Evolutionary conservation across 495 filamentous ascomycete species (phyloP).

Genomic region (Penicillium cosmopolitanum): DNA sequence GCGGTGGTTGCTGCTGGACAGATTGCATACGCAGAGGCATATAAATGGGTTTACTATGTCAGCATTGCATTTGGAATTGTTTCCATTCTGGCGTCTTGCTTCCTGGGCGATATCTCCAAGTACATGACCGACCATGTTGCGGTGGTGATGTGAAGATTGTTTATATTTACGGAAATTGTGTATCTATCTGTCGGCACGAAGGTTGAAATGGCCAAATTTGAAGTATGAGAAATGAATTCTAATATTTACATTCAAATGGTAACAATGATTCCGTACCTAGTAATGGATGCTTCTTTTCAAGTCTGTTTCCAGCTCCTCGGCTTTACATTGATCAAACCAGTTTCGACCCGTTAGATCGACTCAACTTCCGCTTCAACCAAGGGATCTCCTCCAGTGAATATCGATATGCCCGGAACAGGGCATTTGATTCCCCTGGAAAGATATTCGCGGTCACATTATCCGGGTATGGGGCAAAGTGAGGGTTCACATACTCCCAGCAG

Average conservation of each 20-base stretch:
- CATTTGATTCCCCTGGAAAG: constrained; percentile 30
- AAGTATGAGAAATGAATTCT: neutral
- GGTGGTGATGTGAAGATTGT: constrained; percentile 56
- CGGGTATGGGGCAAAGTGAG: constrained; percentile 26
- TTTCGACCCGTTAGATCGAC: neutral
- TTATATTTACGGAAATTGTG: too few species aligned
- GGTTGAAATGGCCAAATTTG: neutral
- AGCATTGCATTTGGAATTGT: constrained; percentile 69
- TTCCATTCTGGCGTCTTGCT: constrained; percentile 64
- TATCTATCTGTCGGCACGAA: too few species aligned
- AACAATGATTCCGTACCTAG: too few species aligned
- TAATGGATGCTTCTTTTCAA: neutral
- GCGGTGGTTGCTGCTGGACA: constrained; percentile 65
- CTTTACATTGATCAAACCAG: neutral
- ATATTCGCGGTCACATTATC: constrained; percentile 15
- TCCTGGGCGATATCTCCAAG: constrained; percentile 64
- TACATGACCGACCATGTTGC: constrained; percentile 73
- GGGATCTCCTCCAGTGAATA: constrained; percentile 24
- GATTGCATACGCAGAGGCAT: constrained; percentile 62
- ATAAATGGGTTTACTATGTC: constrained; percentile 69
- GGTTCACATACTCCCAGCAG: constrained; percentile 31
- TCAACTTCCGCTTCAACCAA: constrained; percentile 21
- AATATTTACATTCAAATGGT: neutral
- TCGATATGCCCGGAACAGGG: constrained; percentile 29
- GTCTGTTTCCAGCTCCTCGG: neutral